Evolutionary conservation across 2,329 filamentous ascomycete genomes (phyloP).

Genomic region (Cladosporium sp.): DNA sequence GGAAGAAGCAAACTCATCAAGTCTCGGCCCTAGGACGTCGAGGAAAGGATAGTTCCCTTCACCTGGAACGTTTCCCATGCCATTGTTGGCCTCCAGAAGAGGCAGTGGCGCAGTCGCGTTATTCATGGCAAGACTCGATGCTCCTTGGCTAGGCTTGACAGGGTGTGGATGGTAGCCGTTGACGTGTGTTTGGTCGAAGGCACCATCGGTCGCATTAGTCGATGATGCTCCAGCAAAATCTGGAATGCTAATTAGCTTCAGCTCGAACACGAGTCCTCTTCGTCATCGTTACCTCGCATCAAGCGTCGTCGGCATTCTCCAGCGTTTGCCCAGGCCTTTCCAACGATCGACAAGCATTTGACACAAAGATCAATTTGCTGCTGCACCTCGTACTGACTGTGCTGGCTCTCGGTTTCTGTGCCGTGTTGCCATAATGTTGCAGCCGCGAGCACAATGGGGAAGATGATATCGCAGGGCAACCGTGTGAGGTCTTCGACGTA

Average conservation of each 20-base stretch:
- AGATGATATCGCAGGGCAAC: conserved; percentile 7
- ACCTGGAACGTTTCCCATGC: not conserved
- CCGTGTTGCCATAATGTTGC: conserved; percentile 7
- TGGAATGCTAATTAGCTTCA: not conserved
- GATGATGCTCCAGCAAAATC: not conserved
- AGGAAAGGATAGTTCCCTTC: conserved; percentile 4
- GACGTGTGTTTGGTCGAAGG: not conserved
- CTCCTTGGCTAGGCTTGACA: not conserved
- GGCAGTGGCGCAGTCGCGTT: not conserved
- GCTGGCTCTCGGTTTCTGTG: not conserved
- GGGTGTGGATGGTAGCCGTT: not conserved
- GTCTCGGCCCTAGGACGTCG: not conserved
- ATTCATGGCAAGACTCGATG: not conserved
- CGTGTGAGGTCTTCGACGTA: conserved; percentile 8
- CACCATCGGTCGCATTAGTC: not conserved
- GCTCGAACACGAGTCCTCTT: not conserved
- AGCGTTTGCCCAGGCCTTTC: conserved; percentile 4
- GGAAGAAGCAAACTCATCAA: conserved; percentile 4
- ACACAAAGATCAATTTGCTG: conserved; percentile 5
- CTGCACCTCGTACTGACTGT: not conserved
- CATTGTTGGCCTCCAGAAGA: not conserved
- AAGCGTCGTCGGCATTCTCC: not conserved
- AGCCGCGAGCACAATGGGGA: conserved; percentile 3
- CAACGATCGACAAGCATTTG: conserved; percentile 4
- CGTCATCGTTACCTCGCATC: not conserved